Conservation (phyloP, 2,329 filamentous ascomycete genomes). For the Colletotrichum destructivum region DNA sequence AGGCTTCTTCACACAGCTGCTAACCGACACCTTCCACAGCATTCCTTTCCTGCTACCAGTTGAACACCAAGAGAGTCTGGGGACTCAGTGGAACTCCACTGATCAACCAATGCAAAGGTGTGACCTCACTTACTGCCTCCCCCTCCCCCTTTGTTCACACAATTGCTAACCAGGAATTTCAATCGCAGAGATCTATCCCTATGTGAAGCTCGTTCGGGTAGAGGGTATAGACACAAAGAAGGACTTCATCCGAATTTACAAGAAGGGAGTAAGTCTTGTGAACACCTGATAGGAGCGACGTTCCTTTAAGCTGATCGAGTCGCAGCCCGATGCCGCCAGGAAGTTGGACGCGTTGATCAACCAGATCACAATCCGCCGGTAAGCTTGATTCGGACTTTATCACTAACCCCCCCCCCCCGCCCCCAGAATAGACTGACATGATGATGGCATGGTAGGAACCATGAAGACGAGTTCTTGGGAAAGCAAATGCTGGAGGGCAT, state of each 20-base stretch:
- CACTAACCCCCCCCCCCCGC: too few relatives aligned
- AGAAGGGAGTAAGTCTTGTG: not conserved
- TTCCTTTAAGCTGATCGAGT: not conserved
- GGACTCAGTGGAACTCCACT: constrained; percentile 1
- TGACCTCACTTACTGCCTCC: too few relatives aligned
- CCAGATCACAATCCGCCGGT: not conserved
- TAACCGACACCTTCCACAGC: not conserved
- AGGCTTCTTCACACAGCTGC: too few relatives aligned
- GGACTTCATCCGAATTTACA: not conserved
- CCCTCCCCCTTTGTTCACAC: too few relatives aligned
- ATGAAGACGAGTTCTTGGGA: not conserved
- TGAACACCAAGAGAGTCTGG: not conserved
- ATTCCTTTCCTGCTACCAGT: not conserved
- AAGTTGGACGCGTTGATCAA: not conserved
- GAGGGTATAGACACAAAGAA: not conserved
- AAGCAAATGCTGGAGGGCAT: constrained; percentile 1
- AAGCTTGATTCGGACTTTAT: not conserved
- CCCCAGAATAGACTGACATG: not conserved
- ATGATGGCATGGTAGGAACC: not conserved
- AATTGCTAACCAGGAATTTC: not conserved
- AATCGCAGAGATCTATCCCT: not conserved
- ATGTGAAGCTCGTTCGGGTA: not conserved
- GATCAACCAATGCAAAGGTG: not conserved
- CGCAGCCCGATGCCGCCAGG: not conserved
- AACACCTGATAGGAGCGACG: not conserved